phyloP scores from a whole-genome alignment of 2,329 filamentous ascomycete genomes.

The Epichloe scottii region DNA sequence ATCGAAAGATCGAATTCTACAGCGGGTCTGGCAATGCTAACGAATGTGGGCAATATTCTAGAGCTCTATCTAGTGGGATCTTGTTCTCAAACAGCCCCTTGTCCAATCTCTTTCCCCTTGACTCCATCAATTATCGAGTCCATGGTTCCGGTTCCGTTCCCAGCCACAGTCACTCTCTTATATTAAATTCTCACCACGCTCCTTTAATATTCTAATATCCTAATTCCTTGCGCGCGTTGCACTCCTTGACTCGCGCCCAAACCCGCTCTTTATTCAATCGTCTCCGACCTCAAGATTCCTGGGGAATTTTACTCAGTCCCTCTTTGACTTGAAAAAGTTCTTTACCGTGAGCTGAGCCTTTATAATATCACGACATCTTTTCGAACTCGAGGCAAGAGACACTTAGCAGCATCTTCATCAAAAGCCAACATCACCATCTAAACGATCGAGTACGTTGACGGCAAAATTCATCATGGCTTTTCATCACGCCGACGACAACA shows the following conservation, averaged over 20 bases:
- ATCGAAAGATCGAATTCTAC: conserved; percentile 8
- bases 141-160: conserved; percentile 34
- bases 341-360: background rate
- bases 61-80: conserved; percentile 29
- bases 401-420: background rate
- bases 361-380: conserved; percentile 14
- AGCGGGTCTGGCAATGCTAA: conserved; percentile 18
- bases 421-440: conserved; percentile 8
- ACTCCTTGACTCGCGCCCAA: conserved; percentile 20
- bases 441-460: conserved; percentile 6
- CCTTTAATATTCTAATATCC: conserved; percentile 46
- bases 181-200: conserved; percentile 37
- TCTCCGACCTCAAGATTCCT: conserved; percentile 36
- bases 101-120: conserved; percentile 28
- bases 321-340: conserved; percentile 25
- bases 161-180: conserved; percentile 47
- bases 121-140: conserved; percentile 18
- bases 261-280: conserved; percentile 26
- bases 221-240: conserved; percentile 30
- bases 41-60: conserved; percentile 19
- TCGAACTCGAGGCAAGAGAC: background rate
- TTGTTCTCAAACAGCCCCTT: conserved; percentile 34
- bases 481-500: conserved; percentile 29
- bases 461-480: conserved; percentile 32
- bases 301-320: conserved; percentile 36